A percentile compares a stretch with the other conserved stretches of the same genome.
Conservation (phyloP, 2,329 filamentous ascomycete genomes). For the Hymenoscyphus occultus region DNA sequence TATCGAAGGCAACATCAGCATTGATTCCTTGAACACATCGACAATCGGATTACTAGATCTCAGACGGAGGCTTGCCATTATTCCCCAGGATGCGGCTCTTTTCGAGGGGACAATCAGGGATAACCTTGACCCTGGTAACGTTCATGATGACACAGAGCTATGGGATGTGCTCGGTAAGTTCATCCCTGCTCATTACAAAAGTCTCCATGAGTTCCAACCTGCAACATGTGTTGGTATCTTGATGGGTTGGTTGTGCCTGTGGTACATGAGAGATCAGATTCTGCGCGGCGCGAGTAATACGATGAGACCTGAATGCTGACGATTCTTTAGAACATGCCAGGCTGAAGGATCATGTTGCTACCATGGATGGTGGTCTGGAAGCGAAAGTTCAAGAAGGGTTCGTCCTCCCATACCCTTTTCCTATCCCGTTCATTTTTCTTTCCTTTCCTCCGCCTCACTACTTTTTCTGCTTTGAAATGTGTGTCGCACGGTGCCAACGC, state of each 20-base stretch:
- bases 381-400: conserved; percentile 91
- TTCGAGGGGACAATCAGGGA: conserved; percentile 93
- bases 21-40: conserved; percentile 86
- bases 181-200: conserved; percentile 6
- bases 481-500: conserved; percentile 12
- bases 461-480: not conserved
- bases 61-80: conserved; percentile 86
- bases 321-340: conserved; percentile 74
- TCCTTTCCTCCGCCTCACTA: conserved; percentile 15
- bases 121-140: conserved; percentile 91
- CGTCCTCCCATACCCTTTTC: conserved; percentile 40
- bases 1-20: conserved; percentile 75
- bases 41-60: conserved; percentile 87
- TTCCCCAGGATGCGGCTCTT: conserved; percentile 93
- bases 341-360: conserved; percentile 82
- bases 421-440: conserved; percentile 9
- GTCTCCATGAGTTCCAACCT: conserved; percentile 11
- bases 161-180: conserved; percentile 89
- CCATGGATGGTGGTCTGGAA: conserved; percentile 87
- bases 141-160: conserved; percentile 93
- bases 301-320: conserved; percentile 39
- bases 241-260: conserved; percentile 19
- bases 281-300: conserved; percentile 28
- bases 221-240: conserved; percentile 14
- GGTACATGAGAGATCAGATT: conserved; percentile 30